Conservation (phyloP, 345 rosid genomes). For the Hibiscus syriacus region DNA sequence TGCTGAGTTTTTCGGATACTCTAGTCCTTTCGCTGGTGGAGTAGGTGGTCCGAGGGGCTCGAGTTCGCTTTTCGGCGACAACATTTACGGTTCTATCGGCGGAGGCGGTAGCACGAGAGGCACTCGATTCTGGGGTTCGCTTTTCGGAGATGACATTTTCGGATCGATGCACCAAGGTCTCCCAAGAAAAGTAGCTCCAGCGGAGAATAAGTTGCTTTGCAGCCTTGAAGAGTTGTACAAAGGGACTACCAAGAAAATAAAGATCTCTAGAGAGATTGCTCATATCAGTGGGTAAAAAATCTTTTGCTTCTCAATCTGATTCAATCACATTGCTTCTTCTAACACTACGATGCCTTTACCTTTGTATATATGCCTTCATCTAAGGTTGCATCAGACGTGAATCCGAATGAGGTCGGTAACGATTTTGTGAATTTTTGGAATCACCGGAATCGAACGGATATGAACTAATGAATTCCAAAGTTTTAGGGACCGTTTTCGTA, state of each 20-base stretch:
- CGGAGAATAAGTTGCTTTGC: constrained; percentile 49
- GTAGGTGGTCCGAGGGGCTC: constrained; percentile 32
- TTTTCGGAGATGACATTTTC: not conserved
- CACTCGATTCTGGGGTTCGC: not conserved
- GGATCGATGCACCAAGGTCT: constrained; percentile 28
- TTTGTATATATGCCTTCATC: no score
- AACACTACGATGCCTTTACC: no score
- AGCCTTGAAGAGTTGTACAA: constrained; percentile 65
- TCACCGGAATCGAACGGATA: no score
- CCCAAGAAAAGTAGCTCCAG: constrained; percentile 44
- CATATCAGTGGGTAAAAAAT: constrained; percentile 61
- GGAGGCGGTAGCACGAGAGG: not conserved
- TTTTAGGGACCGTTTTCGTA: no score
- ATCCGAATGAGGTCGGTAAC: no score
- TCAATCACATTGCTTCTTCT: no score
- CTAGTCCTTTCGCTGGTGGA: constrained; percentile 42
- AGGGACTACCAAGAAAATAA: no score
- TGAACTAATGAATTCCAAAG: no score
- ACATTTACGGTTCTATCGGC: constrained; percentile 40
- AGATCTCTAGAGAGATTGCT: constrained; percentile 58
- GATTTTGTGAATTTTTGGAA: no score
- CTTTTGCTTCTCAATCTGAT: not conserved
- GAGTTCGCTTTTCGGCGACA: constrained; percentile 53
- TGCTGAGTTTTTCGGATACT: constrained; percentile 51
- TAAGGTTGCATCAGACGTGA: no score